phyloP scores from a whole-genome alignment of 2,329 filamentous ascomycete species.

The Trichoderma simmonsii region DNA sequence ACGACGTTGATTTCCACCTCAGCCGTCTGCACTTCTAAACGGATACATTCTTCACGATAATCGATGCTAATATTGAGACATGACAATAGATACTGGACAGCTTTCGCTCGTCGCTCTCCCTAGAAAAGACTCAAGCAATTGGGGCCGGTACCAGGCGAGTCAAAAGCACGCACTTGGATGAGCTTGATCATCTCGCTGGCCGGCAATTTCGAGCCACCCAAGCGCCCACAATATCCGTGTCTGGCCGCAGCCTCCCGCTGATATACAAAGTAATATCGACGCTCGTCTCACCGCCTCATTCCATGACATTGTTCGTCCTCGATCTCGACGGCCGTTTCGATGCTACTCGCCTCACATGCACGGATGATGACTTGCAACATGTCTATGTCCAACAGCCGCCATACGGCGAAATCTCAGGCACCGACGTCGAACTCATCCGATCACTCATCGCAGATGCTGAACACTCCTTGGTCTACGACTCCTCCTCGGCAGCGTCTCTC shows the following conservation, averaged over 20 bases:
- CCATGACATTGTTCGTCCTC: constrained; percentile 51
- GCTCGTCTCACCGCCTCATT: constrained; percentile 47
- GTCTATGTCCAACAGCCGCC: constrained; percentile 49
- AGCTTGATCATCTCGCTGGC: constrained; percentile 46
- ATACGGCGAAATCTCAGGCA: constrained; percentile 19
- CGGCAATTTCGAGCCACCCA: constrained; percentile 49
- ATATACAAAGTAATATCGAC: constrained; percentile 54
- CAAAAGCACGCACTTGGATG: constrained; percentile 40
- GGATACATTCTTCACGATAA: not conserved
- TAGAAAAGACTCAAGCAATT: not conserved
- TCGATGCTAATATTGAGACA: not conserved
- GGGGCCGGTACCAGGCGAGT: constrained; percentile 7
- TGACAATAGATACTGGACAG: constrained; percentile 26
- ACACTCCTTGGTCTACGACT: constrained; percentile 50
- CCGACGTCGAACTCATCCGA: constrained; percentile 29
- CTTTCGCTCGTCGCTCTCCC: constrained; percentile 20
- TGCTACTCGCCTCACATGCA: constrained; percentile 42
- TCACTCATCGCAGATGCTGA: constrained; percentile 41
- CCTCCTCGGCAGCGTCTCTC: constrained; percentile 38
- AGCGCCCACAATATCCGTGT: constrained; percentile 46
- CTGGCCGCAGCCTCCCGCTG: constrained; percentile 52
- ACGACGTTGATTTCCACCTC: not conserved
- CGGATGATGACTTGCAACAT: constrained; percentile 43
- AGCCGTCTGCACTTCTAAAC: not conserved
- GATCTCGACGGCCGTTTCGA: constrained; percentile 58